Evolutionary conservation across 352 stramenopile species (phyloP).

Genomic region (Globisporangium okanoganense): DNA sequence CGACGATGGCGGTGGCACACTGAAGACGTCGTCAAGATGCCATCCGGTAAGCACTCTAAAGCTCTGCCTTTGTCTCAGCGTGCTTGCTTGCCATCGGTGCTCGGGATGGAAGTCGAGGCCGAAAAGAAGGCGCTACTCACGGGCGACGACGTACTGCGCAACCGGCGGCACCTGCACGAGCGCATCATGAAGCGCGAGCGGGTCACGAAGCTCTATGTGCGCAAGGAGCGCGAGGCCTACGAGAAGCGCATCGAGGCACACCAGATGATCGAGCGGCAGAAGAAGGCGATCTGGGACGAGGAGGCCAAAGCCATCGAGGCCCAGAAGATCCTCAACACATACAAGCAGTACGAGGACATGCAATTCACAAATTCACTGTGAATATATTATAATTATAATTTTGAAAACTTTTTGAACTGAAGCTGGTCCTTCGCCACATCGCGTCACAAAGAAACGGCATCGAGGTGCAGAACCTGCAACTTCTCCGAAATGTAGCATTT

Average conservation of each 20-base stretch:
- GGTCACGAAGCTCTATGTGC: slow-evolving; percentile 43
- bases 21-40: too few relatives aligned
- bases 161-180: slow-evolving; percentile 65
- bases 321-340: slow-evolving; percentile 74
- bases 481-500: slow-evolving; percentile 1
- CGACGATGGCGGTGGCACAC: too few relatives aligned
- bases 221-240: slow-evolving; percentile 41
- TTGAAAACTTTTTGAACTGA: too few relatives aligned
- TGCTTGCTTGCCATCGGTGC: too few relatives aligned
- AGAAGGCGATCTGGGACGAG: slow-evolving; percentile 69
- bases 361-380: too few relatives aligned
- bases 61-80: too few relatives aligned
- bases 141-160: slow-evolving; percentile 50
- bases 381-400: too few relatives aligned
- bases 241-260: slow-evolving; percentile 55
- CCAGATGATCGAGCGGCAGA: slow-evolving; percentile 68
- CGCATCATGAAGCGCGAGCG: slow-evolving; percentile 74
- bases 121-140: slow-evolving; percentile 63
- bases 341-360: slow-evolving; percentile 82
- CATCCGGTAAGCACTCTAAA: too few relatives aligned
- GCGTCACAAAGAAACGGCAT: neutral
- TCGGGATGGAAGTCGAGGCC: slow-evolving; percentile 69
- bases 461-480: neutral
- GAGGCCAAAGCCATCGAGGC: slow-evolving; percentile 75
- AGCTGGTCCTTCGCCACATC: neutral